phyloP scores from a whole-genome alignment of 306 rosid species.

The Dalbergia cochinchinensis region DNA sequence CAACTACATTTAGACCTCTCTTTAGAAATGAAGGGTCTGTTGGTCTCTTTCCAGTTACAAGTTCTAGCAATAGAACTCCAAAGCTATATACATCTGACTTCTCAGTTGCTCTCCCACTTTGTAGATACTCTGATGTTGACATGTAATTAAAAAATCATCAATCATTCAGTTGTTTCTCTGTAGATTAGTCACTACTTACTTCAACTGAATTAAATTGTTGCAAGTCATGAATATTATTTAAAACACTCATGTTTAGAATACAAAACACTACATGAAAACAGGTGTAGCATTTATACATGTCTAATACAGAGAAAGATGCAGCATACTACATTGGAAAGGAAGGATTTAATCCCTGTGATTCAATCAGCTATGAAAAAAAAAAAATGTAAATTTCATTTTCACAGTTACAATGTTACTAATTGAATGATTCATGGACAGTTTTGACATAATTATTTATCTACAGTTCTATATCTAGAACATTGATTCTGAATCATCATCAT shows the following conservation, averaged over 20 bases:
- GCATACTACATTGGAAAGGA: not conserved
- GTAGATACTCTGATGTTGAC: slow-evolving; percentile 76
- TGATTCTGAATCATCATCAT: not conserved
- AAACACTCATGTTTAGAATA: not conserved
- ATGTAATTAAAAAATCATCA: not conserved
- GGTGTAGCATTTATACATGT: not conserved
- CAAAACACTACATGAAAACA: not conserved
- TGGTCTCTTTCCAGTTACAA: slow-evolving; percentile 97
- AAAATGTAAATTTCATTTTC: not conserved
- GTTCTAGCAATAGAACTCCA: slow-evolving; percentile 94
- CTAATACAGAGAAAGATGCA: not conserved
- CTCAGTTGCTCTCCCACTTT: slow-evolving; percentile 96
- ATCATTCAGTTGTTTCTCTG: not conserved
- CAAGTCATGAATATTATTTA: not conserved
- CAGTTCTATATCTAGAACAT: not conserved
- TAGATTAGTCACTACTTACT: not conserved
- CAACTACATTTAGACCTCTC: slow-evolving; percentile 90
- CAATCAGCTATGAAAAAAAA: not conserved
- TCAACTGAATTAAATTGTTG: not conserved
- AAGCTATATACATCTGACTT: slow-evolving; percentile 98
- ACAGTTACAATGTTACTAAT: not conserved
- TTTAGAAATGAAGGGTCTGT: slow-evolving; percentile 89
- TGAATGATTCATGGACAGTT: not conserved
- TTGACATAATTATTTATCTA: not conserved
- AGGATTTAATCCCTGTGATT: not conserved